Evolutionary conservation across 495 filamentous ascomycete genomes (phyloP).

Genomic region (Podospora pseudoanserina): DNA sequence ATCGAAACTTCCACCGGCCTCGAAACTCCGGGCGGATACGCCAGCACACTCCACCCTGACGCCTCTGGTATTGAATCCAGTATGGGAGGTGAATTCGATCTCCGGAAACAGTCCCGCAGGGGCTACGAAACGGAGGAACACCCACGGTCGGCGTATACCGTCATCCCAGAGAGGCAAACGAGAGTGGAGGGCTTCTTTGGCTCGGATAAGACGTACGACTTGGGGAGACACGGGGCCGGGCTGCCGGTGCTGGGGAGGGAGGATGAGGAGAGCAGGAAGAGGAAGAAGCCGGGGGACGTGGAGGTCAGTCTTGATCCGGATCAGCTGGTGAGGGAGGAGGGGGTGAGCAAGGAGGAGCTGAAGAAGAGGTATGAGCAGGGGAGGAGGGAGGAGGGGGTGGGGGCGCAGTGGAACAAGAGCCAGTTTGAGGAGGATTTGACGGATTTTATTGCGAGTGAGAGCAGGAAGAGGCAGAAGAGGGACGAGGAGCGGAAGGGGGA

Average conservation of each 20-base stretch:
- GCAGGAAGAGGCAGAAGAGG: slow-evolving; percentile 78
- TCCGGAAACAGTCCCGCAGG: slow-evolving; percentile 72
- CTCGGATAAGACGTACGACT: slow-evolving; percentile 86
- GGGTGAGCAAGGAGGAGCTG: slow-evolving; percentile 60
- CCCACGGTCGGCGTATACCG: slow-evolving; percentile 79
- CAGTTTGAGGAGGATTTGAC: slow-evolving; percentile 85
- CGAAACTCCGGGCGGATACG: slow-evolving; percentile 78
- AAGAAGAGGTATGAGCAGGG: slow-evolving; percentile 67
- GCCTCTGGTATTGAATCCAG: slow-evolving; percentile 57
- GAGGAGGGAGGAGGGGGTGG: slow-evolving; percentile 62
- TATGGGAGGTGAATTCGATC: slow-evolving; percentile 82
- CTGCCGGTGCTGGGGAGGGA: slow-evolving; percentile 68
- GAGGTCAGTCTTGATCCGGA: slow-evolving; percentile 89
- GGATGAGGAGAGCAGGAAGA: slow-evolving; percentile 70
- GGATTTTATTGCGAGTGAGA: slow-evolving; percentile 95
- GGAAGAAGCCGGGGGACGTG: slow-evolving; percentile 93
- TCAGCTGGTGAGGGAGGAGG: slow-evolving; percentile 47
- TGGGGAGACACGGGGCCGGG: slow-evolving; percentile 39
- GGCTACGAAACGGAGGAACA: slow-evolving; percentile 84
- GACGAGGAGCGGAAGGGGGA: slow-evolving; percentile 70
- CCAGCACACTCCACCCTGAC: slow-evolving; percentile 66
- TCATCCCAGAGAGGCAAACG: slow-evolving; percentile 82
- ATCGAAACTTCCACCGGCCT: slow-evolving; percentile 70
- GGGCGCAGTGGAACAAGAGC: slow-evolving; percentile 55
- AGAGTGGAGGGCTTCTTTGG: slow-evolving; percentile 92